phyloP scores from a whole-genome alignment of 2,329 filamentous ascomycete species.

The Xylaria sp. region DNA sequence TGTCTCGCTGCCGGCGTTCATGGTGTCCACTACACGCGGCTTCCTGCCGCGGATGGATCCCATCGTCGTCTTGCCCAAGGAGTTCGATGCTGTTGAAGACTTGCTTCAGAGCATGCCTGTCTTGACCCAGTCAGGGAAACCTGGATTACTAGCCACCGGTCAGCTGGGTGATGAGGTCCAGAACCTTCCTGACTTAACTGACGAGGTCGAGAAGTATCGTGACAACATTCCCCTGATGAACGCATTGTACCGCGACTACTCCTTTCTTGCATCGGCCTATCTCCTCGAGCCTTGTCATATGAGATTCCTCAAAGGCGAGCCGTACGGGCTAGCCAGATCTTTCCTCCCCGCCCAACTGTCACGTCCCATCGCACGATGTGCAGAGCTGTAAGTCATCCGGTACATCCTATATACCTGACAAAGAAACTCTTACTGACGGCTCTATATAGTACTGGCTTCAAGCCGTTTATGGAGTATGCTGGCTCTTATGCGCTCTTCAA shows the following conservation, averaged over 20 bases:
- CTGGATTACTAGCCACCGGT: constrained; percentile 77
- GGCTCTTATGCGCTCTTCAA: constrained; percentile 73
- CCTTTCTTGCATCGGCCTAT: constrained; percentile 87
- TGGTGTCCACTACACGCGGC: constrained; percentile 76
- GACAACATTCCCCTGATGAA: constrained; percentile 80
- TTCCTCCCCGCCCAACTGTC: constrained; percentile 75
- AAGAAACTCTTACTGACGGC: constrained; percentile 1
- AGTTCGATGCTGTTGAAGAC: constrained; percentile 74
- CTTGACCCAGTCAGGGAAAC: constrained; percentile 71
- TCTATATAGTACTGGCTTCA: constrained; percentile 67
- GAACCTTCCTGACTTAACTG: constrained; percentile 79
- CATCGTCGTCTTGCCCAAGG: constrained; percentile 67
- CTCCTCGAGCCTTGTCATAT: constrained; percentile 90
- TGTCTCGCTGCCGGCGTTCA: constrained; percentile 72
- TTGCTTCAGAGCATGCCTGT: constrained; percentile 60
- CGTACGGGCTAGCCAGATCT: constrained; percentile 79
- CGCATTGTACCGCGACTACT: constrained; percentile 89
- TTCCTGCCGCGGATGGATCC: constrained; percentile 74
- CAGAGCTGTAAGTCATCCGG: constrained; percentile 72
- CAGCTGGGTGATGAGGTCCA: constrained; percentile 76
- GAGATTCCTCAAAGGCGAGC: constrained; percentile 70
- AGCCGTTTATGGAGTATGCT: constrained; percentile 89
- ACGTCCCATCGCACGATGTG: constrained; percentile 82
- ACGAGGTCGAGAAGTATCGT: constrained; percentile 72
- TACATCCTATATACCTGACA: background rate